A percentile compares a stretch with the other conserved stretches of the same genome.
Conservation (phyloP, 2,329 filamentous ascomycete genomes). For the Aspergillus fumigatiaffinis region DNA sequence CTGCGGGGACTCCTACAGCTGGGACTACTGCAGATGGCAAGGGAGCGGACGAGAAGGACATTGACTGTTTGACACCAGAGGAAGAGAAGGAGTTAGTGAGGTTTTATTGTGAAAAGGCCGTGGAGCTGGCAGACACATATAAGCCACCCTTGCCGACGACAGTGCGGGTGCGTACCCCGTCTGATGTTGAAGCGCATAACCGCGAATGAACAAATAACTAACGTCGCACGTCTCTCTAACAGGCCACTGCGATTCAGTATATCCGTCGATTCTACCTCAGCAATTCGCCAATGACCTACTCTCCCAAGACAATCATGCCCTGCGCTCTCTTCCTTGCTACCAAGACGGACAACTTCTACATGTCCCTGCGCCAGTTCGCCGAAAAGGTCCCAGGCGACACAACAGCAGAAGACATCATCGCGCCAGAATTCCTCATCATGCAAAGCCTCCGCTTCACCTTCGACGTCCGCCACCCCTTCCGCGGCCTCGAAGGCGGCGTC, state of each 20-base stretch:
- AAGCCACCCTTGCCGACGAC: slow-evolving; percentile 54
- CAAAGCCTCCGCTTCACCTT: slow-evolving; percentile 92
- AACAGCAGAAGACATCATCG: slow-evolving; percentile 76
- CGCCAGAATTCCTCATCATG: slow-evolving; percentile 87
- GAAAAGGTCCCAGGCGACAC: slow-evolving; percentile 67
- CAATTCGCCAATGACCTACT: slow-evolving; percentile 95
- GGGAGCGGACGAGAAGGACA: slow-evolving; percentile 40
- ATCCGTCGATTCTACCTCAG: slow-evolving; percentile 92
- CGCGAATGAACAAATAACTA: not conserved
- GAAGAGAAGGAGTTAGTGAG: slow-evolving; percentile 80
- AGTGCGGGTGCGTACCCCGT: slow-evolving; percentile 49
- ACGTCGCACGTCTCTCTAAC: not conserved
- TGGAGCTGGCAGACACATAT: slow-evolving; percentile 58
- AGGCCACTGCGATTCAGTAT: slow-evolving; percentile 82
- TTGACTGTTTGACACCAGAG: slow-evolving; percentile 76
- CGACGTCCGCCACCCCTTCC: slow-evolving; percentile 85
- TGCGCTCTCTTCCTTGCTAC: slow-evolving; percentile 89
- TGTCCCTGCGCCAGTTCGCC: slow-evolving; percentile 62
- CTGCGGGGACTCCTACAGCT: slow-evolving; percentile 27
- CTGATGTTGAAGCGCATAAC: slow-evolving; percentile 11
- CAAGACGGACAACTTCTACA: slow-evolving; percentile 85
- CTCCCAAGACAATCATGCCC: slow-evolving; percentile 81
- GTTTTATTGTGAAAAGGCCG: slow-evolving; percentile 66
- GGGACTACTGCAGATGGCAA: slow-evolving; percentile 31
- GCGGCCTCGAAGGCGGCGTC: slow-evolving; percentile 78